Evolutionary conservation across 257 asterid genomes (phyloP).

Genomic region (Marsdenia floribunda): DNA sequence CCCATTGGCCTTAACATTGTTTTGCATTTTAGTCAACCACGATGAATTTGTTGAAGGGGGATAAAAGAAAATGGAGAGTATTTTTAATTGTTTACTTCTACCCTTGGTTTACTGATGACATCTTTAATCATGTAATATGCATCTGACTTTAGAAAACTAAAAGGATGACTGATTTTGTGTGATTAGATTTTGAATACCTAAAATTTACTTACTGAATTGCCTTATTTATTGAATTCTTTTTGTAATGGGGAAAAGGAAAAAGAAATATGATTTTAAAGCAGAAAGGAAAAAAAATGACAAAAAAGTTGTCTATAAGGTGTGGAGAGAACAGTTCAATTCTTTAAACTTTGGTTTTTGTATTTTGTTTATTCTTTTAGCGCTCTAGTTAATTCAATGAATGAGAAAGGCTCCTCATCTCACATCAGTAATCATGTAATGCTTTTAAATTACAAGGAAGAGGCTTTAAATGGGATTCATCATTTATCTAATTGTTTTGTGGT

Average conservation of each 20-base stretch:
- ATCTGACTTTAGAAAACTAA: not conserved
- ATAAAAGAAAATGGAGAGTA: too few species aligned
- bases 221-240: not conserved
- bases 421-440: not conserved
- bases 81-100: not conserved
- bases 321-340: not conserved
- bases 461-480: not conserved
- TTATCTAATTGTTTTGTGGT: constrained; percentile 4
- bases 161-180: not conserved
- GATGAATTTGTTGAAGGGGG: not conserved
- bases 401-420: too few species aligned
- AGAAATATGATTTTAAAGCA: not conserved
- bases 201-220: not conserved
- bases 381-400: not conserved
- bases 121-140: not conserved
- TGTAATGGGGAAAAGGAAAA: not conserved
- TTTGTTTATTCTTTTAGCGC: too few species aligned
- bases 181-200: not conserved
- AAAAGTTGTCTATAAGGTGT: not conserved
- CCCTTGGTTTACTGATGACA: not conserved
- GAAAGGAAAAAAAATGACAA: not conserved
- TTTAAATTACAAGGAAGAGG: not conserved
- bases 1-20: too few species aligned
- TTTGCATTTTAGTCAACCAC: not conserved
- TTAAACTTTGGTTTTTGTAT: not conserved